Conservation (phyloP, 257 asterid species). For the Solanum rostratum region DNA sequence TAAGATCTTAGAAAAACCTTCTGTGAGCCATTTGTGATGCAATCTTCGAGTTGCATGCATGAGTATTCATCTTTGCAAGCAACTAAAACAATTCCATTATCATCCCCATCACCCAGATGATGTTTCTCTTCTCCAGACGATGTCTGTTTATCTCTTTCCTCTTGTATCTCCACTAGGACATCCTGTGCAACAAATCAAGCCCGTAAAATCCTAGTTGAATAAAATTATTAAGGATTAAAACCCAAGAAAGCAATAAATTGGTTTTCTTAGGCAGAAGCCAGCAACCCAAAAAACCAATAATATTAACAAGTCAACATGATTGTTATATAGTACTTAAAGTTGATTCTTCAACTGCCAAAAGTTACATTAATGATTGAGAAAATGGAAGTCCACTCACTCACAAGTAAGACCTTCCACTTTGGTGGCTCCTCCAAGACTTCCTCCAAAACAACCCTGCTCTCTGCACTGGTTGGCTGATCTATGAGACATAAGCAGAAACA, state of each 20-base stretch:
- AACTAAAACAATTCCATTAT: constrained; percentile 58
- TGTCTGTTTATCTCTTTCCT: constrained; percentile 51
- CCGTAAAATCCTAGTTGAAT: neutral
- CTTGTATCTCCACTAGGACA: constrained; percentile 73
- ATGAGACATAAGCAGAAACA: neutral
- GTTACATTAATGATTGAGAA: constrained; percentile 6
- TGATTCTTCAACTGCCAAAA: neutral
- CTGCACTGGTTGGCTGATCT: constrained; percentile 45
- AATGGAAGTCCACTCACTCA: constrained; percentile 80
- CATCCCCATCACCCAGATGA: constrained; percentile 25
- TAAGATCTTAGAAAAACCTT: constrained; percentile 39
- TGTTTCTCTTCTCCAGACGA: constrained; percentile 25
- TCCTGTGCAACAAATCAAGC: constrained; percentile 42
- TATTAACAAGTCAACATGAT: neutral
- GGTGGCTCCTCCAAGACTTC: constrained; percentile 89
- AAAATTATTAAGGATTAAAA: neutral
- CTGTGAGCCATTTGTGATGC: constrained; percentile 52
- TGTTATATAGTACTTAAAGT: neutral
- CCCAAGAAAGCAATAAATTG: neutral
- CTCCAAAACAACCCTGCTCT: constrained; percentile 47
- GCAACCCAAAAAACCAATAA: neutral
- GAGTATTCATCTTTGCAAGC: constrained; percentile 93
- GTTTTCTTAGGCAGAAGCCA: neutral
- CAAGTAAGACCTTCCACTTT: constrained; percentile 97
- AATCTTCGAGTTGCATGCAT: constrained; percentile 88